phyloP scores from a whole-genome alignment of 768 basidiomycete genomes.

The Termitomyces sp. region DNA sequence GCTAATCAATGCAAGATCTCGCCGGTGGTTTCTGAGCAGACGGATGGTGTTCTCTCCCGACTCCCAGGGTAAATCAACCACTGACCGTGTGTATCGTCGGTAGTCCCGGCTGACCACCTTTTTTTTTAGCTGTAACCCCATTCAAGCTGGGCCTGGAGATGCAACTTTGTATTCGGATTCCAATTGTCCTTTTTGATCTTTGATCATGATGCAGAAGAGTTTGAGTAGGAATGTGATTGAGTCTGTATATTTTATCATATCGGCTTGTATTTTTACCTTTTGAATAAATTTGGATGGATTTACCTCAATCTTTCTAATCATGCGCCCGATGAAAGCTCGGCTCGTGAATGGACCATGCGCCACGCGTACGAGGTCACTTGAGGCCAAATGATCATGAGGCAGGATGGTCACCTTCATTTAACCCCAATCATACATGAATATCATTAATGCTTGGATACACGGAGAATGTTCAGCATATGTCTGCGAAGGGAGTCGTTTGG shows the following conservation, averaged over 20 bases:
- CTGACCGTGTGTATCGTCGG: background rate
- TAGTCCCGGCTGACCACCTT: background rate
- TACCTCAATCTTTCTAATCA: no score
- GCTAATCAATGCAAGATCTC: conserved; percentile 31
- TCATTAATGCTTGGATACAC: background rate
- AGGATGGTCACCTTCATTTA: background rate
- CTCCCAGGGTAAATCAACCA: conserved; percentile 28
- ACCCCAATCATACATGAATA: no score
- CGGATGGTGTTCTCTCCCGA: conserved; percentile 23
- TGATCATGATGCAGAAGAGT: background rate
- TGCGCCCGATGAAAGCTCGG: background rate
- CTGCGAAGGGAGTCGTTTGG: background rate
- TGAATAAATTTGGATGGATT: background rate
- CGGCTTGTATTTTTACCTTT: background rate
- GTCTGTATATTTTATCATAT: background rate
- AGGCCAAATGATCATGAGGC: background rate
- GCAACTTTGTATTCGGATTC: conserved; percentile 31
- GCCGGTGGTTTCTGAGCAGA: conserved; percentile 28
- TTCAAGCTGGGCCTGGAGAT: conserved; percentile 37
- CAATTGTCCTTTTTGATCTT: conserved; percentile 24
- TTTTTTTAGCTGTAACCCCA: conserved; percentile 35
- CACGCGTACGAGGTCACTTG: background rate
- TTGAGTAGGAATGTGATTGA: background rate
- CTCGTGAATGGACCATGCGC: background rate
- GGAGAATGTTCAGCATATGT: background rate